These are phyloP conservation scores for Agaricus subrufescens DNA, from an alignment of 768 basidiomycete species.

Conservation along the genomic window DNA sequence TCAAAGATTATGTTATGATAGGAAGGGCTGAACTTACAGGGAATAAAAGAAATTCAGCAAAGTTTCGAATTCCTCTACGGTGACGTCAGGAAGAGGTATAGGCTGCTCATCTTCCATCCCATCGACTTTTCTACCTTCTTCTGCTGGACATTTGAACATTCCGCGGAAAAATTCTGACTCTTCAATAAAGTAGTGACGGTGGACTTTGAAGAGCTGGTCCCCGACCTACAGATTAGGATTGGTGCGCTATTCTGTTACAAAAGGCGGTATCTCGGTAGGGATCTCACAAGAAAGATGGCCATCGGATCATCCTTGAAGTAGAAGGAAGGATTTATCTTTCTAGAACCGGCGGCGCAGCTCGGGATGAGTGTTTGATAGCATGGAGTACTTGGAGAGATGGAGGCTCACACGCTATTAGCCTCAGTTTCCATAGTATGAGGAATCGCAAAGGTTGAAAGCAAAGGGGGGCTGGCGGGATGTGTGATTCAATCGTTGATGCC, in stretches of 20 bases:
- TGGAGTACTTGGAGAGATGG: too few relatives aligned
- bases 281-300: constrained; percentile 1
- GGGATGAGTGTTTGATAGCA: too few relatives aligned
- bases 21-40: constrained; percentile 20
- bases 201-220: constrained; percentile 31
- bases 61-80: constrained; percentile 27
- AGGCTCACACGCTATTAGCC: too few relatives aligned
- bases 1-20: not conserved
- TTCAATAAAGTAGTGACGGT: constrained; percentile 27
- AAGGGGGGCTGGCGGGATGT: too few relatives aligned
- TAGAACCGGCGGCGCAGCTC: too few relatives aligned
- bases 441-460: too few relatives aligned
- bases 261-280: too few relatives aligned
- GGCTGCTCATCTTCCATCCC: constrained; percentile 18
- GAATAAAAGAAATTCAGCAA: constrained; percentile 35
- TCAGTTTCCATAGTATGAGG: too few relatives aligned
- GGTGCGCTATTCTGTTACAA: not conserved
- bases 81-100: constrained; percentile 28
- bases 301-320: constrained; percentile 2
- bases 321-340: not conserved
- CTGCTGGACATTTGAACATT: constrained; percentile 26
- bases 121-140: not conserved
- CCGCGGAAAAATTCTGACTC: constrained; percentile 29
- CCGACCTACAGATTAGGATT: constrained; percentile 26
- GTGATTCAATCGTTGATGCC: too few relatives aligned